Evolutionary conservation across 805 yeast genomes (phyloP).

Genomic region (Pichia scutulata): DNA sequence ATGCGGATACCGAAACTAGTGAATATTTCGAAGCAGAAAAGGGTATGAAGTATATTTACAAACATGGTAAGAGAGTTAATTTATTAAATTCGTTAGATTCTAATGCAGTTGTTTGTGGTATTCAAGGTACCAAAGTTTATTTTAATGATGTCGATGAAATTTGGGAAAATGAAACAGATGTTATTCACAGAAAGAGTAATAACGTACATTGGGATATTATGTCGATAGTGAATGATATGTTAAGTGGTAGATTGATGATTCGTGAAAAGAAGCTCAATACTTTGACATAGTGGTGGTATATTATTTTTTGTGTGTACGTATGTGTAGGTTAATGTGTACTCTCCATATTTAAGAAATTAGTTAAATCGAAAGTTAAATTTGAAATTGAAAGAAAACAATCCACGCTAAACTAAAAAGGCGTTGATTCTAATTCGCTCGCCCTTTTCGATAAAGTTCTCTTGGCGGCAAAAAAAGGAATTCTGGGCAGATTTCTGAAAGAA

Average conservation of each 20-base stretch:
- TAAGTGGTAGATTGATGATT: slow-evolving; percentile 61
- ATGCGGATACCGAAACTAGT: slow-evolving; percentile 11
- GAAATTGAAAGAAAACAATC: neutral
- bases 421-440: neutral
- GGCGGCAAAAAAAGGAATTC: too few relatives aligned
- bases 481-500: too few relatives aligned
- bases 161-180: slow-evolving; percentile 55
- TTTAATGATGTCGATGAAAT: slow-evolving; percentile 51
- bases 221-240: slow-evolving; percentile 52
- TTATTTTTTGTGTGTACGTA: neutral
- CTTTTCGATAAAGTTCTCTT: neutral
- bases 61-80: slow-evolving; percentile 38
- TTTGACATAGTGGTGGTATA: neutral
- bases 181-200: slow-evolving; percentile 55
- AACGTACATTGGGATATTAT: slow-evolving; percentile 63
- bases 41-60: slow-evolving; percentile 44
- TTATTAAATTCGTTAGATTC: slow-evolving; percentile 27
- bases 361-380: neutral
- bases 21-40: slow-evolving; percentile 22
- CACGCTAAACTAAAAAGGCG: neutral
- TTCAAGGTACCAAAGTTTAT: slow-evolving; percentile 55
- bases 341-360: too few relatives aligned
- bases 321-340: too few relatives aligned
- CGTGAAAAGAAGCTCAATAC: slow-evolving; percentile 25
- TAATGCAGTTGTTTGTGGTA: slow-evolving; percentile 59